These are phyloP conservation scores for Prototheca wickerhamii DNA, from an alignment of 163 green algal genomes.

Conservation along the genomic window DNA sequence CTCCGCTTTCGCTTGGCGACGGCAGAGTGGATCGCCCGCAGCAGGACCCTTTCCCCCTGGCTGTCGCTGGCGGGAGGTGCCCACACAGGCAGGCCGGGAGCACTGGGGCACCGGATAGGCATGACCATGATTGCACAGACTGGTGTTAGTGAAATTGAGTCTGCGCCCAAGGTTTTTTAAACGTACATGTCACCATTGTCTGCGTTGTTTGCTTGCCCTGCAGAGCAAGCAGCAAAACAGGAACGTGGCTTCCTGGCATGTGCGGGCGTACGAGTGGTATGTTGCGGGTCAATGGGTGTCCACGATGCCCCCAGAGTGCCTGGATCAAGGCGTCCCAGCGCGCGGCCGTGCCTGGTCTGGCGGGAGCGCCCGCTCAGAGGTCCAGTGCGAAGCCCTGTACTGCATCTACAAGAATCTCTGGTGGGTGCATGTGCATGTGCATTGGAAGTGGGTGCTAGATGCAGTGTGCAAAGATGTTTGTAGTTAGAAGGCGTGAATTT, in stretches of 20 bases:
- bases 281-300: slow-evolving; percentile 39
- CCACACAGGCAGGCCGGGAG: slow-evolving; percentile 4
- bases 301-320: slow-evolving; percentile 45
- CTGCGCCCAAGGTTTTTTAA: too few species aligned
- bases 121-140: too few species aligned
- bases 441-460: not conserved
- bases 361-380: slow-evolving; percentile 42
- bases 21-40: not conserved
- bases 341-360: slow-evolving; percentile 35
- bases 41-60: slow-evolving; percentile 55
- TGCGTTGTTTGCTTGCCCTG: not conserved
- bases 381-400: slow-evolving; percentile 42
- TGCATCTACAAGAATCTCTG: slow-evolving; percentile 76
- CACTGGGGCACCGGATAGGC: too few species aligned
- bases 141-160: too few species aligned
- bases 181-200: too few species aligned
- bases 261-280: slow-evolving; percentile 66
- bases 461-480: too few species aligned
- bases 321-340: slow-evolving; percentile 19
- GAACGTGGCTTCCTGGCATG: slow-evolving; percentile 42
- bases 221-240: not conserved
- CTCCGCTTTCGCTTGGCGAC: too few species aligned
- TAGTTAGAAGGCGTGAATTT: too few species aligned
- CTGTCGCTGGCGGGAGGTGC: slow-evolving; percentile 64
- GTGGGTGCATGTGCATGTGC: slow-evolving; percentile 6